Evolutionary conservation across 305 asterid genomes (phyloP).

Genomic region (Fraxinus xanthoxyloides): DNA sequence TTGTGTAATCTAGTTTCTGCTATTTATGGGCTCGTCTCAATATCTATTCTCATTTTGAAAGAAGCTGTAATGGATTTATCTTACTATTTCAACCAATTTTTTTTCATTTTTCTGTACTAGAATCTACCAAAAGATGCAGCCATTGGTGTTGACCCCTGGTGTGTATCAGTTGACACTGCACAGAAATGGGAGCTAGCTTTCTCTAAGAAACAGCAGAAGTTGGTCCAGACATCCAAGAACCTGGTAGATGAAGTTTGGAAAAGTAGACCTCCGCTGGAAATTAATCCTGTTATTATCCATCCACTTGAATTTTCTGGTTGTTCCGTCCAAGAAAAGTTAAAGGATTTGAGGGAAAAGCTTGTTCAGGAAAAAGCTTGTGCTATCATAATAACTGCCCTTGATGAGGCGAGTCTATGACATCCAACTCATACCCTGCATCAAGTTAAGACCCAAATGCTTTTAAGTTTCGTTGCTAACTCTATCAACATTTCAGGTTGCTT

Average conservation of each 20-base stretch:
- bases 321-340: slow-evolving; percentile 74
- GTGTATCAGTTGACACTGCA: slow-evolving; percentile 87
- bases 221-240: slow-evolving; percentile 63
- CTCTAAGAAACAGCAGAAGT: slow-evolving; percentile 68
- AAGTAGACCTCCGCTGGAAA: slow-evolving; percentile 64
- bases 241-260: slow-evolving; percentile 93
- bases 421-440: slow-evolving; percentile 7
- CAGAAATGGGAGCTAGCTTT: slow-evolving; percentile 77
- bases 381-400: slow-evolving; percentile 69
- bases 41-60: slow-evolving; percentile 4
- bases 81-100: slow-evolving; percentile 6
- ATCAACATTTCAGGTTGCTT: slow-evolving; percentile 64
- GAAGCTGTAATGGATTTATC: slow-evolving; percentile 6
- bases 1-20: slow-evolving; percentile 1
- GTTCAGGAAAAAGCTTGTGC: slow-evolving; percentile 63
- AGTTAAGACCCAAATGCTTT: slow-evolving; percentile 5
- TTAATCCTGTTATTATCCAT: slow-evolving; percentile 69
- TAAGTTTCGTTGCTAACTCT: slow-evolving; percentile 7
- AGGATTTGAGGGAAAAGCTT: slow-evolving; percentile 76
- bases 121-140: slow-evolving; percentile 69
- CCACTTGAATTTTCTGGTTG: slow-evolving; percentile 77
- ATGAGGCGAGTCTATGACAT: slow-evolving; percentile 56
- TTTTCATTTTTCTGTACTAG: slow-evolving; percentile 42
- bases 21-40: not conserved
- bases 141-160: slow-evolving; percentile 93